Conservation (phyloP, 805 yeast genomes). For the Saturnispora mendoncae region DNA sequence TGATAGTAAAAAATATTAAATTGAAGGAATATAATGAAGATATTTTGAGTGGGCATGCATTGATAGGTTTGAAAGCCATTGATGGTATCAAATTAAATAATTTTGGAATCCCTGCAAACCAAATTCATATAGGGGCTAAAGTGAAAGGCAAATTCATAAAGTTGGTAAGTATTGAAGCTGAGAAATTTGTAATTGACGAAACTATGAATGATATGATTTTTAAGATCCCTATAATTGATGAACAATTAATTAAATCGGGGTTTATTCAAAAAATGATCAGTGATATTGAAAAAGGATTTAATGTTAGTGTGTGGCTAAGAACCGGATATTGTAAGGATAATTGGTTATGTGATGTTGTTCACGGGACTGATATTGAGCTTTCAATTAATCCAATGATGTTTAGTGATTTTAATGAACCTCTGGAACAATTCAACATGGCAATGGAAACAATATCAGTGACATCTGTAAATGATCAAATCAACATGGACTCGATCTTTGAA, state of each 20-base stretch:
- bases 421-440: background rate
- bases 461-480: background rate
- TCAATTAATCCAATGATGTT: background rate
- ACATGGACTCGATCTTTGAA: background rate
- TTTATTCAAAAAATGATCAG: conserved; percentile 3
- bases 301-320: conserved; percentile 3
- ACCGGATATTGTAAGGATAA: conserved; percentile 7
- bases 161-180: conserved; percentile 1
- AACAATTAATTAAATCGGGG: background rate
- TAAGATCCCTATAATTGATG: conserved; percentile 5
- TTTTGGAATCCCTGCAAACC: conserved; percentile 2
- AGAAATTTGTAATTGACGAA: background rate
- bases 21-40: conserved; percentile 3
- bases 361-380: conserved; percentile 2
- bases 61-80: background rate
- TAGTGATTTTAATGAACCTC: background rate
- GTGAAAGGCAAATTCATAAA: conserved; percentile 2
- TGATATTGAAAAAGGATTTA: background rate
- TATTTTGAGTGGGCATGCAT: conserved; percentile 5
- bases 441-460: background rate
- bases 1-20: background rate
- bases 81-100: conserved; percentile 2
- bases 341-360: conserved; percentile 5
- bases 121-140: conserved; percentile 6
- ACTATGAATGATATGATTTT: background rate